Conservation (phyloP, 2,329 filamentous ascomycete species). For the Cladosporium sp. region DNA sequence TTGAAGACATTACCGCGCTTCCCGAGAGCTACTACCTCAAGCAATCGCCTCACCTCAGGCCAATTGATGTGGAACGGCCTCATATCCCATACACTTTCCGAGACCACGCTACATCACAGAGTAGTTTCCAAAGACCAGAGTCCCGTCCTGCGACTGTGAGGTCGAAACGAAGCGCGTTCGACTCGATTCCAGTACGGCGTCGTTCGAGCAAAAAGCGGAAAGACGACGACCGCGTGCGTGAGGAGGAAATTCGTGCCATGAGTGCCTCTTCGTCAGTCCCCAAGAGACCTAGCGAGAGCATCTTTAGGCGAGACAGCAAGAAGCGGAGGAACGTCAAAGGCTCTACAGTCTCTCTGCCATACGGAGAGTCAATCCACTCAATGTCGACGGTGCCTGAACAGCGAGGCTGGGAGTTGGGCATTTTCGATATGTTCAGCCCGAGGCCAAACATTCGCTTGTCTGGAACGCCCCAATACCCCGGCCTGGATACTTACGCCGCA, state of each 20-base stretch:
- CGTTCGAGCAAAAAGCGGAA: constrained; percentile 72
- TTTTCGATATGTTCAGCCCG: constrained; percentile 76
- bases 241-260: constrained; percentile 87
- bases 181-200: constrained; percentile 53
- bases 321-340: constrained; percentile 54
- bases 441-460: constrained; percentile 77
- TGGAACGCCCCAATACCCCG: constrained; percentile 57
- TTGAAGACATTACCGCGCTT: constrained; percentile 46
- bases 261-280: constrained; percentile 61
- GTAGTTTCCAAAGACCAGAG: constrained; percentile 21
- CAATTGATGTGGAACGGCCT: constrained; percentile 35
- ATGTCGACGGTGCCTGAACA: constrained; percentile 72
- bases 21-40: constrained; percentile 37
- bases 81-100: constrained; percentile 44
- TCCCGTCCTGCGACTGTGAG: constrained; percentile 31
- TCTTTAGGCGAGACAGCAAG: constrained; percentile 63
- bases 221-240: constrained; percentile 69
- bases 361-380: constrained; percentile 70
- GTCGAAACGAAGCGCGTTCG: constrained; percentile 41
- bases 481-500: constrained; percentile 26
- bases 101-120: constrained; percentile 26
- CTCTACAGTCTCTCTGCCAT: constrained; percentile 72
- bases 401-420: constrained; percentile 74
- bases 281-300: constrained; percentile 44
- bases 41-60: constrained; percentile 46